These are phyloP conservation scores for Lodderomyces elongisporus DNA, from an alignment of 1,139 yeast species.

Conservation along the genomic window DNA sequence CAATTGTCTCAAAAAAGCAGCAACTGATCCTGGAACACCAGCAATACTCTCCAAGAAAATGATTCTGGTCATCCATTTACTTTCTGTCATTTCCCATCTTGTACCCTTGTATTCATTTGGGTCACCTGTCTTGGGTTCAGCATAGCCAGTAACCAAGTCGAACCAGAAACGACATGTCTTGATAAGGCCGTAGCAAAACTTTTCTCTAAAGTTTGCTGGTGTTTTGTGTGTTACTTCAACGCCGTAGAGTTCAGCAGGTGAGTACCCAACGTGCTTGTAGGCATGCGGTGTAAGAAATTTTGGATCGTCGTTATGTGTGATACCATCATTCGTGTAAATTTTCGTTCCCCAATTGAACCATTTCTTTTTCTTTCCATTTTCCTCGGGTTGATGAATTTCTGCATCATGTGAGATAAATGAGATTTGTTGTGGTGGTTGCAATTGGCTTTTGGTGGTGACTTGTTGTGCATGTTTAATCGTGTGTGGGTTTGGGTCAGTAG, in stretches of 20 bases:
- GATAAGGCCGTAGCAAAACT: constrained; percentile 47
- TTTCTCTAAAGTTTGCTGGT: constrained; percentile 48
- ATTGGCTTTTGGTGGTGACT: too few relatives aligned
- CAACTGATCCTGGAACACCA: constrained; percentile 78
- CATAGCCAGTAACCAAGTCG: constrained; percentile 65
- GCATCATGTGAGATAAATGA: too few relatives aligned
- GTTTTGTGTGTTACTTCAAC: constrained; percentile 50
- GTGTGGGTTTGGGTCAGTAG: too few relatives aligned
- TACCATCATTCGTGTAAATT: constrained; percentile 21
- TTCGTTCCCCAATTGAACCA: constrained; percentile 15
- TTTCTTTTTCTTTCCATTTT: constrained; percentile 1
- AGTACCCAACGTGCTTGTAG: constrained; percentile 54
- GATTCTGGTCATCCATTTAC: constrained; percentile 64
- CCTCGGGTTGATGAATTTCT: too few relatives aligned
- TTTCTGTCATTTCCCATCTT: constrained; percentile 53
- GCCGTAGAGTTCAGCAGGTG: constrained; percentile 40
- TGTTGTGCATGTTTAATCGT: too few relatives aligned
- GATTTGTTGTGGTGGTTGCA: too few relatives aligned
- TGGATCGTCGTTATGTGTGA: constrained; percentile 24
- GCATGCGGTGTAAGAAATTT: constrained; percentile 39
- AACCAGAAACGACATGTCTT: constrained; percentile 43
- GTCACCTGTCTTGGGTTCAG: constrained; percentile 36
- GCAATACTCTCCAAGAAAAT: constrained; percentile 71
- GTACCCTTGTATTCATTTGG: constrained; percentile 40
- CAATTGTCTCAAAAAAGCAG: constrained; percentile 63